Evolutionary conservation across 2,329 filamentous ascomycete species (phyloP).

Genomic region (Xylaria sp.): DNA sequence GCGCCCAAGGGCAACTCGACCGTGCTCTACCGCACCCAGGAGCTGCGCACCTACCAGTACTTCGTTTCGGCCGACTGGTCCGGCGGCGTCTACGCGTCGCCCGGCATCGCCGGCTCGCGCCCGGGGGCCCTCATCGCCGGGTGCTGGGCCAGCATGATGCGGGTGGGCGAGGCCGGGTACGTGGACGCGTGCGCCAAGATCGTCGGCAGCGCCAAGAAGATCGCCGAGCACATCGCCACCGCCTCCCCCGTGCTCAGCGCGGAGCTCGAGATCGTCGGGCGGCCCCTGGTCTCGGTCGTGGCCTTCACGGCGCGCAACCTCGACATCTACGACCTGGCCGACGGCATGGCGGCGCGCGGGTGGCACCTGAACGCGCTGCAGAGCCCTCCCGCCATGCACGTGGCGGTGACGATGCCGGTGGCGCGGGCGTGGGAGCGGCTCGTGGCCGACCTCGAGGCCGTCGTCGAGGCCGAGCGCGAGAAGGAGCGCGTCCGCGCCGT

Average conservation of each 20-base stretch:
- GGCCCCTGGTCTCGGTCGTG: conserved; percentile 86
- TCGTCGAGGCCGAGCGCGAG: conserved; percentile 74
- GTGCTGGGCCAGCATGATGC: conserved; percentile 93
- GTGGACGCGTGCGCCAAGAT: conserved; percentile 85
- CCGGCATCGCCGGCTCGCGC: conserved; percentile 86
- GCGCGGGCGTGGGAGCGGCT: conserved; percentile 79
- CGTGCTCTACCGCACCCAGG: conserved; percentile 81
- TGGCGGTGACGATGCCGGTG: conserved; percentile 89
- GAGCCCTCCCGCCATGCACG: conserved; percentile 86
- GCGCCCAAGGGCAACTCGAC: conserved; percentile 97
- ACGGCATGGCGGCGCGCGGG: conserved; percentile 79
- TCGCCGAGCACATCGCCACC: conserved; percentile 72
- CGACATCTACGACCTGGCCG: conserved; percentile 92
- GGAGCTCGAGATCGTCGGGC: conserved; percentile 80
- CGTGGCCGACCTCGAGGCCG: conserved; percentile 69
- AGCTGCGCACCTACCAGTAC: conserved; percentile 88
- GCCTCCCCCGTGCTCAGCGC: conserved; percentile 67
- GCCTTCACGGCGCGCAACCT: conserved; percentile 84
- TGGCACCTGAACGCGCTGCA: conserved; percentile 98
- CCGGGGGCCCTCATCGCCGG: conserved; percentile 93
- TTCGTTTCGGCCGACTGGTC: conserved; percentile 95
- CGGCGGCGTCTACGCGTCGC: conserved; percentile 93
- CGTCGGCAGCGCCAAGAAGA: conserved; percentile 81
- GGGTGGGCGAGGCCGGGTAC: conserved; percentile 84
- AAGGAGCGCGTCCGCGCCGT: conserved; percentile 74